Percentiles rank a stretch among this genome's conserved stretches.
Evolutionary conservation across 1,284 basidiomycete species (phyloP).

Genomic region (Microbotryum violaceum): DNA sequence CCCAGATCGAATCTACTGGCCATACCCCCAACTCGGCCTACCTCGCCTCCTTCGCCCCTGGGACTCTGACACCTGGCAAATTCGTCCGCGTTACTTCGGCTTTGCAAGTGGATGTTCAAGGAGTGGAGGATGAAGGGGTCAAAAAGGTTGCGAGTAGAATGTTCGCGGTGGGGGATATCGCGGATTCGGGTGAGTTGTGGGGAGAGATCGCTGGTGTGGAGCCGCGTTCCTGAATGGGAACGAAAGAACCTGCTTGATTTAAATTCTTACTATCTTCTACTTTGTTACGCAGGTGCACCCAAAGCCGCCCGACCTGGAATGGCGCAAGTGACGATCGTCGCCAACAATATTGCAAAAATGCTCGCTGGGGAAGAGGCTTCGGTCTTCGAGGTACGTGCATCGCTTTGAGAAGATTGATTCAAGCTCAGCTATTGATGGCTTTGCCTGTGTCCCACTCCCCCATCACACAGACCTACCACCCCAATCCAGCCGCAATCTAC

Average conservation of each 20-base stretch:
- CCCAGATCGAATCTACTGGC: slow-evolving; percentile 62
- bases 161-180: slow-evolving; percentile 61
- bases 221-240: too few relatives aligned
- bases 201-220: too few relatives aligned
- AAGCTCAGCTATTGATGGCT: too few relatives aligned
- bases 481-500: slow-evolving; percentile 30
- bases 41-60: slow-evolving; percentile 47
- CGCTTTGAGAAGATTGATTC: too few relatives aligned
- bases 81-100: slow-evolving; percentile 23
- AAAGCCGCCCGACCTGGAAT: slow-evolving; percentile 48
- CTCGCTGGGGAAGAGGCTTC: slow-evolving; percentile 24
- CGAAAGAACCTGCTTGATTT: too few relatives aligned
- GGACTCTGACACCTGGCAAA: slow-evolving; percentile 16
- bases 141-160: slow-evolving; percentile 48
- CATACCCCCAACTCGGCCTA: slow-evolving; percentile 60
- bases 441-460: too few relatives aligned
- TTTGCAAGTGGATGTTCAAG: slow-evolving; percentile 15
- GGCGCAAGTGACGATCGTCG: slow-evolving; percentile 36
- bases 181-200: slow-evolving; percentile 43
- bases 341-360: slow-evolving; percentile 40
- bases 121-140: slow-evolving; percentile 44
- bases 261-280: too few relatives aligned
- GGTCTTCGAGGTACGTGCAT: slow-evolving; percentile 1
- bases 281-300: slow-evolving; percentile 51
- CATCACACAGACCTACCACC: slow-evolving; percentile 8